Evolutionary conservation across 208 protist genomes (phyloP).

Genomic region (Porcisia hertigi): DNA sequence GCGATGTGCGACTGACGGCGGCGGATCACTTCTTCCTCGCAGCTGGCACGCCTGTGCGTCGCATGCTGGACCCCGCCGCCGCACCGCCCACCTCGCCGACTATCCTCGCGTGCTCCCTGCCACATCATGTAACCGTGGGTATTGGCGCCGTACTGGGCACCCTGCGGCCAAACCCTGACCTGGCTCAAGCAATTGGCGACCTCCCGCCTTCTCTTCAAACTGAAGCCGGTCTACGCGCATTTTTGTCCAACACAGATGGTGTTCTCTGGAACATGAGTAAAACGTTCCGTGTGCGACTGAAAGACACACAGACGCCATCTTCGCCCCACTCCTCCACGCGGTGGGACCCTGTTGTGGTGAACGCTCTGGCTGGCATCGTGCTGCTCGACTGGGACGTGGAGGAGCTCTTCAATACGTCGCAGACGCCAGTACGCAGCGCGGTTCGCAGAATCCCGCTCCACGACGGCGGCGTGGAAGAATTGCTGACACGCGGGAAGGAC

Average conservation of each 20-base stretch:
- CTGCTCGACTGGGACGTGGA: conserved; percentile 59
- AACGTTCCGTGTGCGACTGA: conserved; percentile 38
- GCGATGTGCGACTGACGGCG: conserved; percentile 42
- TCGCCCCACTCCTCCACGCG: background rate
- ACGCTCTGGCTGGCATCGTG: conserved; percentile 47
- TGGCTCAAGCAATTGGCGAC: conserved; percentile 10
- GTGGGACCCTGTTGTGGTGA: conserved; percentile 50
- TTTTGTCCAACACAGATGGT: conserved; percentile 54
- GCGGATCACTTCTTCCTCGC: conserved; percentile 58
- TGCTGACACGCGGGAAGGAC: conserved; percentile 16
- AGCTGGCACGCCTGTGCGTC: conserved; percentile 21
- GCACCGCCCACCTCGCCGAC: background rate
- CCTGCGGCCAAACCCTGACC: conserved; percentile 55
- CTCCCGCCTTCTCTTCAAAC: conserved; percentile 23
- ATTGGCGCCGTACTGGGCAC: conserved; percentile 68
- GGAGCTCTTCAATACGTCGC: conserved; percentile 12
- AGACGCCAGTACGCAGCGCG: conserved; percentile 1
- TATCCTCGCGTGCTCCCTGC: conserved; percentile 32
- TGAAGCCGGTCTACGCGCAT: conserved; percentile 18
- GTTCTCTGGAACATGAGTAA: conserved; percentile 60
- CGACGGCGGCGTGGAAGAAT: conserved; percentile 23
- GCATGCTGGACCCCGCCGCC: conserved; percentile 11
- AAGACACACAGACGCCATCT: conserved; percentile 20
- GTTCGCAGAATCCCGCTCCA: conserved; percentile 15
- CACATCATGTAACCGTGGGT: conserved; percentile 45